These are phyloP conservation scores for Symbiodinium pilosum DNA, from an alignment of 73 alveolate genomes.

Conservation along the genomic window DNA sequence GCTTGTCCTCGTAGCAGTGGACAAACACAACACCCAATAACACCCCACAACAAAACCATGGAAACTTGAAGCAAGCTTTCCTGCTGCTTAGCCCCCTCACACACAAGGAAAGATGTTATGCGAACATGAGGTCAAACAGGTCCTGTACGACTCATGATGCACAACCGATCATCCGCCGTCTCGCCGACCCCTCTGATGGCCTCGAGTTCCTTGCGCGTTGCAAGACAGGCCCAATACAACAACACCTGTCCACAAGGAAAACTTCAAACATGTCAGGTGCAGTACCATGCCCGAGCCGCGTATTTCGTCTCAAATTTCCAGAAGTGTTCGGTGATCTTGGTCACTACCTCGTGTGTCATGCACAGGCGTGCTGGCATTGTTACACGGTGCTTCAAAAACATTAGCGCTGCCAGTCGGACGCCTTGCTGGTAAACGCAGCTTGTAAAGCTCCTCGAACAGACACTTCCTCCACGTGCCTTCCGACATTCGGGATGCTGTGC, in stretches of 20 bases:
- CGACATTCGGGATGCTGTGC: neutral
- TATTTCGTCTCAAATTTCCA: neutral
- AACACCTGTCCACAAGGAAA: neutral
- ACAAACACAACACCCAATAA: neutral
- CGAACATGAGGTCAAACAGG: neutral
- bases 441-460: neutral
- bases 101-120: neutral
- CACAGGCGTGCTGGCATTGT: no score
- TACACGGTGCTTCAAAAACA: no score
- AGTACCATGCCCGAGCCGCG: neutral
- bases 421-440: neutral
- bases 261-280: no score
- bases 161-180: neutral
- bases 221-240: neutral
- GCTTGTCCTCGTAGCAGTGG: neutral
- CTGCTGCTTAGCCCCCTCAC: neutral
- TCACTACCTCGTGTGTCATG: neutral
- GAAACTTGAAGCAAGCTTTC: neutral
- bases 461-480: neutral
- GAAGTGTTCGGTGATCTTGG: neutral
- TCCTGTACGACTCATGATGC: neutral
- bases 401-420: neutral
- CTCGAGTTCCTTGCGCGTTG: neutral
- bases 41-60: neutral
- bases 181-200: conserved; percentile 4